Conservation (phyloP, 2,329 filamentous ascomycete species). For the Paecilomyces dactylethromorphus region DNA sequence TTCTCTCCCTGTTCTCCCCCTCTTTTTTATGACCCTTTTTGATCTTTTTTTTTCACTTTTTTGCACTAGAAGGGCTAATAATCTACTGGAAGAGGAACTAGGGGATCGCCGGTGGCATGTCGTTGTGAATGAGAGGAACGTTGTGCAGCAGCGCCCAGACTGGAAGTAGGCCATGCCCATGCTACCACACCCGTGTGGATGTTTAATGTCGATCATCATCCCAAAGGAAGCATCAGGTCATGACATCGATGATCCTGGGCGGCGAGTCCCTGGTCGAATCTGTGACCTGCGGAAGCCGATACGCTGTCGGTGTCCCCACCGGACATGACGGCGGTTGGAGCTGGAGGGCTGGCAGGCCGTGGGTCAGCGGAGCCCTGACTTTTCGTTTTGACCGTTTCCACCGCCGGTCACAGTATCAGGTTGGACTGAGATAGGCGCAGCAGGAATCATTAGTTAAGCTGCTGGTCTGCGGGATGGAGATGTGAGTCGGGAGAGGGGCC, state of each 20-base stretch:
- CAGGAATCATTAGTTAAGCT: too few species aligned
- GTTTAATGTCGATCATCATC: background rate
- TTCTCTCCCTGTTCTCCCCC: too few species aligned
- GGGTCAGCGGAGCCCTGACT: background rate
- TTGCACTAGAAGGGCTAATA: background rate
- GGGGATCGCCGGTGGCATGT: too few species aligned
- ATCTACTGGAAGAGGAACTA: too few species aligned
- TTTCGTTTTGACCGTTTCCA: background rate
- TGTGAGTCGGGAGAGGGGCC: too few species aligned
- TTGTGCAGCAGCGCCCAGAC: too few species aligned
- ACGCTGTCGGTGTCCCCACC: background rate
- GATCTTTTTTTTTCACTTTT: background rate
- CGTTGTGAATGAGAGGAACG: too few species aligned
- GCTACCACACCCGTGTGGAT: background rate
- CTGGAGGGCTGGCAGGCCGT: background rate
- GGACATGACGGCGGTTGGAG: background rate
- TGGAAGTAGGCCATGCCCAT: too few species aligned
- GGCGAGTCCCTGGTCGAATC: background rate
- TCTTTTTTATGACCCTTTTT: background rate
- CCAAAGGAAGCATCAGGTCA: background rate
- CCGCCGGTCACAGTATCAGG: background rate
- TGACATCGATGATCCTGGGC: background rate
- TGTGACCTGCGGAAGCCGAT: background rate
- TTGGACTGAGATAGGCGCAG: too few species aligned
- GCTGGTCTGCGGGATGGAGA: too few species aligned